Conservation (phyloP, 2,329 filamentous ascomycete genomes). For the Scortechinia acanthostroma region DNA sequence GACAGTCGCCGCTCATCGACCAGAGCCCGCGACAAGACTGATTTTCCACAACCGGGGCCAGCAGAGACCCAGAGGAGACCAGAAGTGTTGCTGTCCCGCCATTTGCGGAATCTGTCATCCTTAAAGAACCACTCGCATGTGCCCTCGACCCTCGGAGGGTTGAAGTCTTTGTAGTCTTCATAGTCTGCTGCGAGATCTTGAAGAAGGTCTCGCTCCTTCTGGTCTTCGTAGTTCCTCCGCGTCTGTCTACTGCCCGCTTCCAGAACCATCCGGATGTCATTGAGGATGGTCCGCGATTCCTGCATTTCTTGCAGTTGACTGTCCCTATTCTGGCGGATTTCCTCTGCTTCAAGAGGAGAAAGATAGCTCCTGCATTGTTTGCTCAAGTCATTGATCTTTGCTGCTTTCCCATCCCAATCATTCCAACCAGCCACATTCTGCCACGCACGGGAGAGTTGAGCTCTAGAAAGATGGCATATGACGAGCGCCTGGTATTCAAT, state of each 20-base stretch:
- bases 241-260: conserved; percentile 5
- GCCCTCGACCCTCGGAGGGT: conserved; percentile 12
- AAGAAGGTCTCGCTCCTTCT: conserved; percentile 8
- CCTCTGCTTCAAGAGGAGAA: conserved; percentile 1
- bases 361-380: neutral
- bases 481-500: conserved; percentile 11
- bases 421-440: conserved; percentile 6
- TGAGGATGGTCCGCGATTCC: conserved; percentile 5
- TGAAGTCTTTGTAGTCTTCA: conserved; percentile 15
- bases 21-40: conserved; percentile 15
- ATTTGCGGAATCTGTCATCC: conserved; percentile 13
- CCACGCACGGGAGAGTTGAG: conserved; percentile 8
- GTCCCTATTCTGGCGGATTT: conserved; percentile 4
- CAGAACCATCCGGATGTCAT: conserved; percentile 4
- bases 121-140: conserved; percentile 23
- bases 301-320: conserved; percentile 5
- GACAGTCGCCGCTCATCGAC: conserved; percentile 15
- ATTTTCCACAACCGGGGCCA: conserved; percentile 22
- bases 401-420: conserved; percentile 3
- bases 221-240: conserved; percentile 7
- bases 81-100: conserved; percentile 11
- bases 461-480: conserved; percentile 7
- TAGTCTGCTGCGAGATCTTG: conserved; percentile 13
- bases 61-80: conserved; percentile 20
- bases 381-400: conserved; percentile 2